A percentile compares a stretch with the other conserved stretches of the same genome.
Evolutionary conservation across 306 rosid species (phyloP).

Genomic region (Elaeagnus macrophylla): DNA sequence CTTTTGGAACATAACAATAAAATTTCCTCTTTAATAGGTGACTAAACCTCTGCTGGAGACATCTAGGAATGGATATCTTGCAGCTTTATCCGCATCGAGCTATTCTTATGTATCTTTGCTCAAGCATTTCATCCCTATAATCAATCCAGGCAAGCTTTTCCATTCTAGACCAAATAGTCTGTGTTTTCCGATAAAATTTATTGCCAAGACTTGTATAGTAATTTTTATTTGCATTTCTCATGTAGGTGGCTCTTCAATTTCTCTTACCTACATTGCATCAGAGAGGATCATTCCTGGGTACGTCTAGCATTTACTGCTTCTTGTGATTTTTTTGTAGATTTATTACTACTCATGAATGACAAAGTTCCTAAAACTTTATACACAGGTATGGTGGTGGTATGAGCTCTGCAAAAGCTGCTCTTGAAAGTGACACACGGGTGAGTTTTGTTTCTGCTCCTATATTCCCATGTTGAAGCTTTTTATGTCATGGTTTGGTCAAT

Average conservation of each 20-base stretch:
- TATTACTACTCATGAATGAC: background rate
- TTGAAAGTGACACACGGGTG: conserved; percentile 92
- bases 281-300: conserved; percentile 97
- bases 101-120: conserved; percentile 87
- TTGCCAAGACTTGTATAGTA: background rate
- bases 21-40: conserved; percentile 36
- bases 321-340: background rate
- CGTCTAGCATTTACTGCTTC: conserved; percentile 3
- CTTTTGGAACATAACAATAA: background rate
- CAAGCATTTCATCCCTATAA: conserved; percentile 75
- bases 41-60: conserved; percentile 88
- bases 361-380: background rate
- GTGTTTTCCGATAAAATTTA: background rate
- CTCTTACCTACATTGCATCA: conserved; percentile 94
- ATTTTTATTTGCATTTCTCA: conserved; percentile 8
- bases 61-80: conserved; percentile 91
- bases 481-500: too few species aligned
- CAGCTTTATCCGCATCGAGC: conserved; percentile 92
- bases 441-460: conserved; percentile 12
- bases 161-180: background rate
- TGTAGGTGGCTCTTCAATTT: conserved; percentile 84
- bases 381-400: conserved; percentile 94
- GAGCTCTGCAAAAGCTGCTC: conserved; percentile 97
- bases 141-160: conserved; percentile 62
- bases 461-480: too few species aligned